phyloP scores from a whole-genome alignment of 768 basidiomycete species.

The Arthromyces matolae region DNA sequence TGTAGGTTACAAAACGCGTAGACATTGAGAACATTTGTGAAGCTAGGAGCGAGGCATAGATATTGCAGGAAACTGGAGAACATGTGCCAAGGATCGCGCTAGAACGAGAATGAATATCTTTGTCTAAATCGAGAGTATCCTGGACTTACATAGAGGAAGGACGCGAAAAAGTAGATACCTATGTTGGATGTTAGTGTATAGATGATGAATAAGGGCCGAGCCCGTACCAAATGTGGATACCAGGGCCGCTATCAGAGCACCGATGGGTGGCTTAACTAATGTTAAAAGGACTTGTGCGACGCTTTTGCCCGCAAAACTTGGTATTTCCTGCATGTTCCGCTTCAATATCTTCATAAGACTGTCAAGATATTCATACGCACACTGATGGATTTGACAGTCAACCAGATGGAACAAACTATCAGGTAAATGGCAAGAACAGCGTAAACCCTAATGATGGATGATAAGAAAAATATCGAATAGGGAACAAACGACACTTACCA shows the following conservation, averaged over 20 bases:
- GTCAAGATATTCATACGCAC: constrained; percentile 34
- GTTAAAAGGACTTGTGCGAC: constrained; percentile 45
- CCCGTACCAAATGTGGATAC: constrained; percentile 77
- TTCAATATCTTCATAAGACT: background rate
- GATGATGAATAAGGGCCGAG: background rate
- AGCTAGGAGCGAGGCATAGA: constrained; percentile 84
- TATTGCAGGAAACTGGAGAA: constrained; percentile 93
- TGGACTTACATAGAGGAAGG: constrained; percentile 75
- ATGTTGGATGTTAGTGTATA: background rate
- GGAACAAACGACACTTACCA: constrained; percentile 44
- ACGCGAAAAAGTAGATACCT: constrained; percentile 81
- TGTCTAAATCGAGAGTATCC: background rate
- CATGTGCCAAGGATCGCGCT: constrained; percentile 99
- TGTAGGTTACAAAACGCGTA: constrained; percentile 98
- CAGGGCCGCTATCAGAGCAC: constrained; percentile 82
- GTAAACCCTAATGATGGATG: constrained; percentile 59
- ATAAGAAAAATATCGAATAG: background rate
- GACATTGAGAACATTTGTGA: constrained; percentile 92
- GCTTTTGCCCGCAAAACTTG: constrained; percentile 46
- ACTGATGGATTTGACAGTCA: constrained; percentile 76
- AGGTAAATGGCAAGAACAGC: constrained; percentile 82
- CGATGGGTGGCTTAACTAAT: constrained; percentile 75
- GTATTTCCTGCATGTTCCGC: constrained; percentile 43
- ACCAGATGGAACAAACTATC: constrained; percentile 80
- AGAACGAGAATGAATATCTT: background rate